Conservation (phyloP, 1,139 yeast species). For the Yamadazyma dendronema region DNA sequence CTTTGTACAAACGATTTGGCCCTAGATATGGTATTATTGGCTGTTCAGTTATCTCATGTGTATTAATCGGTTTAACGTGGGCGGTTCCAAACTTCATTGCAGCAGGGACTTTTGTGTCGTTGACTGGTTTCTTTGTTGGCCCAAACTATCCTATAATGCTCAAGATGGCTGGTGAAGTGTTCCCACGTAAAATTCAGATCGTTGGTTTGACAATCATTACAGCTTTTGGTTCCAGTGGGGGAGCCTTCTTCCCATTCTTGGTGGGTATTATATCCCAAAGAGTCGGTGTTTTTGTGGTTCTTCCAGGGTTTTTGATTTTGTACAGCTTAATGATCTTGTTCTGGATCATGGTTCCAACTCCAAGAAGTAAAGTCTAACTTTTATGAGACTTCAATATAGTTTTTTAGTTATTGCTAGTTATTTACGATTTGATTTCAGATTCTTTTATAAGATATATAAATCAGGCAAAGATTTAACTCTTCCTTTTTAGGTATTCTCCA, state of each 20-base stretch:
- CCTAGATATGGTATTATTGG: conserved; percentile 47
- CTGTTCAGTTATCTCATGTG: conserved; percentile 31
- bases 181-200: conserved; percentile 55
- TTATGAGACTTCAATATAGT: no score
- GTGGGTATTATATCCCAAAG: conserved; percentile 52
- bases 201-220: conserved; percentile 53
- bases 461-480: no score
- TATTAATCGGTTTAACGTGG: conserved; percentile 45
- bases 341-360: conserved; percentile 52
- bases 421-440: no score
- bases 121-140: conserved; percentile 51
- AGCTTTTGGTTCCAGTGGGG: conserved; percentile 62
- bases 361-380: no score
- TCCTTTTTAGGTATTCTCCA: no score
- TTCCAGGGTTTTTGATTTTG: conserved; percentile 49
- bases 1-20: conserved; percentile 42
- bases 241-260: conserved; percentile 56
- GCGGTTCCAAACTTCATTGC: conserved; percentile 36
- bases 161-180: conserved; percentile 41
- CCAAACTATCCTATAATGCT: conserved; percentile 58
- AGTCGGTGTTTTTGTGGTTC: conserved; percentile 51
- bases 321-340: conserved; percentile 33
- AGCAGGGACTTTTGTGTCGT: conserved; percentile 44
- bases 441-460: no score
- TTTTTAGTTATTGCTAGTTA: no score